Evolutionary conservation across 2,329 filamentous ascomycete genomes (phyloP).

Genomic region (Penicillium sp.): DNA sequence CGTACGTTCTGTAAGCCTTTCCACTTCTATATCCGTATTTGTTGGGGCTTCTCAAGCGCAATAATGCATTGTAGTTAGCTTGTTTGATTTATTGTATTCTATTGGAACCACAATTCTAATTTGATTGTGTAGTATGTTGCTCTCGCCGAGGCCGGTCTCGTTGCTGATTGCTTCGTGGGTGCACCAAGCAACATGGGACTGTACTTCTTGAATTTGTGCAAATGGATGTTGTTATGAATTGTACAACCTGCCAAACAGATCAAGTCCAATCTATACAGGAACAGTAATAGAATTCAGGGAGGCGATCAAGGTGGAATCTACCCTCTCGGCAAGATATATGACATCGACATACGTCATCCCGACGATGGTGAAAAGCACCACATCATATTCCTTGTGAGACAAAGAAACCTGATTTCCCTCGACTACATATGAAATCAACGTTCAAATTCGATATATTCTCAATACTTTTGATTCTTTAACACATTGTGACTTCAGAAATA

Average conservation of each 20-base stretch:
- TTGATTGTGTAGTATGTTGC: conserved; percentile 1
- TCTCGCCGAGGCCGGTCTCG: background rate
- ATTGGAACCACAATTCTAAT: background rate
- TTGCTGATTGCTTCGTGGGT: conserved; percentile 1
- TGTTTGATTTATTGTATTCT: background rate
- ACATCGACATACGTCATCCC: conserved; percentile 13
- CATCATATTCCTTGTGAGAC: background rate
- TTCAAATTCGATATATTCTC: background rate
- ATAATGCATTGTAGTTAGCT: background rate
- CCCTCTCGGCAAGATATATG: conserved; percentile 9
- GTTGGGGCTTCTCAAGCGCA: background rate
- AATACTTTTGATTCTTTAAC: background rate
- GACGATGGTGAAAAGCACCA: background rate
- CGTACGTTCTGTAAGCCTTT: too few species aligned
- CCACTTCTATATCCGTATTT: too few species aligned
- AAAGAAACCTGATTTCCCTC: conserved; percentile 10
- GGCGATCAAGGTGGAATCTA: background rate
- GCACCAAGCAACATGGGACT: background rate
- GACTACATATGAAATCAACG: background rate
- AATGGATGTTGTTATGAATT: background rate
- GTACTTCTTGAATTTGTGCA: background rate
- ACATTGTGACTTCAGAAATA: background rate
- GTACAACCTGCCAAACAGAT: background rate
- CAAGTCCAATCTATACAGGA: background rate
- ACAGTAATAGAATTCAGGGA: background rate